Conservation (phyloP, 2,329 filamentous ascomycete species). For the Fonsecaea pugnacius region DNA sequence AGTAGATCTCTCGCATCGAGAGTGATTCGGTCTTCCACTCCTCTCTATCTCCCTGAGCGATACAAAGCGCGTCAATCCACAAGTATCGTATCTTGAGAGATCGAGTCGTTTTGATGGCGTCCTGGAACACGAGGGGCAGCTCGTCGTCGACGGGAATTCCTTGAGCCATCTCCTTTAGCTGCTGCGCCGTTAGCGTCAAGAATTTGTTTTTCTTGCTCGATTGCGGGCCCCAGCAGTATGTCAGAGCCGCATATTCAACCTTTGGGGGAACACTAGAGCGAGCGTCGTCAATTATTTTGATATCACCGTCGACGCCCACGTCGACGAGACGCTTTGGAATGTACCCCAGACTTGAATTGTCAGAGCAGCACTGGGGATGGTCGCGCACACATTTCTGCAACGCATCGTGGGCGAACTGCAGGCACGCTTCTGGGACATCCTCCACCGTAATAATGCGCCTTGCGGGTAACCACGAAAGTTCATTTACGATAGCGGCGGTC, state of each 20-base stretch:
- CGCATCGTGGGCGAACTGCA: background rate
- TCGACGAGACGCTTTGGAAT: background rate
- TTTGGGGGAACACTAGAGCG: background rate
- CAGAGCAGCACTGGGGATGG: background rate
- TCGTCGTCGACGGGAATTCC: background rate
- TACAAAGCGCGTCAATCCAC: background rate
- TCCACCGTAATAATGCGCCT: background rate
- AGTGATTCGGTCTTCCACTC: conserved; percentile 3
- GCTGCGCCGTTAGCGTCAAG: background rate
- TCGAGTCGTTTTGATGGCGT: background rate
- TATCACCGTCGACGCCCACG: background rate
- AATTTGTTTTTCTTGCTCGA: background rate
- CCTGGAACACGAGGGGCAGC: background rate
- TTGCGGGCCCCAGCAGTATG: background rate
- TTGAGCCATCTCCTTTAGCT: background rate
- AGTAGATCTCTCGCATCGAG: background rate
- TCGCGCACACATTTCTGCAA: background rate
- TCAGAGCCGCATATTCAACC: background rate
- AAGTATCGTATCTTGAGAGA: background rate
- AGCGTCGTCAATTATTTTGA: background rate
- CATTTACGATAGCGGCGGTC: background rate
- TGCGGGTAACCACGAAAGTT: background rate
- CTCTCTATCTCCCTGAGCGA: background rate
- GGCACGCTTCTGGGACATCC: background rate
- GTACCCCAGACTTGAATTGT: background rate